phyloP scores from a whole-genome alignment of 164 flowering plant species.

The Tetrastigma voinierianum region DNA sequence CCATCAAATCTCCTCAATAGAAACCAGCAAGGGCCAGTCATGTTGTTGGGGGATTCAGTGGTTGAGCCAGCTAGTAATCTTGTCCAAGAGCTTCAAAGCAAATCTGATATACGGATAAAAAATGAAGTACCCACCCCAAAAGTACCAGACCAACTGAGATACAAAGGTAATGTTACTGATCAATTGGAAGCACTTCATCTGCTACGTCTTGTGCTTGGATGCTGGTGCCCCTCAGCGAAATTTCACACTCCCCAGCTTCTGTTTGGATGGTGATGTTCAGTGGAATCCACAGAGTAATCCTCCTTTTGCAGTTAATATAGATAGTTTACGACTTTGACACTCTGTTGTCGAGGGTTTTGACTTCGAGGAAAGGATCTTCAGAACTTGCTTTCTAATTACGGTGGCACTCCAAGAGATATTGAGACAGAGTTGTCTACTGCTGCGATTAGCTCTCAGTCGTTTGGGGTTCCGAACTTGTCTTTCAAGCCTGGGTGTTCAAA shows the following conservation, averaged over 20 bases:
- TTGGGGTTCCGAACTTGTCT: constrained; percentile 77
- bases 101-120: constrained; percentile 49
- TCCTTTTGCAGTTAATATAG: constrained; percentile 56
- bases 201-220: constrained; percentile 85
- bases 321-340: constrained; percentile 78
- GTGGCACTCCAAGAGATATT: constrained; percentile 61
- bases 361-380: constrained; percentile 88
- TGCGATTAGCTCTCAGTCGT: constrained; percentile 78
- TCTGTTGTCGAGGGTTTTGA: constrained; percentile 77
- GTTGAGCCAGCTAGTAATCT: constrained; percentile 40
- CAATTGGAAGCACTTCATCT: constrained; percentile 80
- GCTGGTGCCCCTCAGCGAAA: constrained; percentile 60
- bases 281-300: constrained; percentile 61
- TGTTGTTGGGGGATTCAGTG: constrained; percentile 35
- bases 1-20: constrained; percentile 51
- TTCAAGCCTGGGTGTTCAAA: constrained; percentile 74
- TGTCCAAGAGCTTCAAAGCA: constrained; percentile 59
- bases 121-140: constrained; percentile 47
- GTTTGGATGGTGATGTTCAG: constrained; percentile 72
- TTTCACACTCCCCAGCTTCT: constrained; percentile 51
- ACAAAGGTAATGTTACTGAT: constrained; percentile 49
- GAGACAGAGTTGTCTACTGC: constrained; percentile 88
- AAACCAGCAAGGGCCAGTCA: constrained; percentile 44
- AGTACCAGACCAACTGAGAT: constrained; percentile 53
- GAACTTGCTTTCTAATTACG: constrained; percentile 70